A percentile compares a stretch with the other conserved stretches of the same genome.
These are phyloP conservation scores for Botrytis elliptica DNA, from an alignment of 2,329 filamentous ascomycete species.

Conservation along the genomic window DNA sequence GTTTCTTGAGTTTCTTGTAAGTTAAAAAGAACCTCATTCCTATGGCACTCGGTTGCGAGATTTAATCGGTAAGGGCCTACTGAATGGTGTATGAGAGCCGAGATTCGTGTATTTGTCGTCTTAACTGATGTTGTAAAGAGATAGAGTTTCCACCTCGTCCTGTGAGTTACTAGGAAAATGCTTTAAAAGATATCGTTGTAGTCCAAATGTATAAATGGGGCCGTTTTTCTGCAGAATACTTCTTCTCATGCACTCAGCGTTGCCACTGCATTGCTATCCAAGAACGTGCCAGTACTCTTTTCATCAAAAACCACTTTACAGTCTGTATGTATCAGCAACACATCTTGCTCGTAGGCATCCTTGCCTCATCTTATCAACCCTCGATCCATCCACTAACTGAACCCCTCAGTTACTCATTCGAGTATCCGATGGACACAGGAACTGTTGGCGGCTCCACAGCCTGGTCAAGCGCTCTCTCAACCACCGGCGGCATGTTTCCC, in stretches of 20 bases:
- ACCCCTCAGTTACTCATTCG: neutral
- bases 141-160: accelerated
- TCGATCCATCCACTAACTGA: neutral
- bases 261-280: neutral
- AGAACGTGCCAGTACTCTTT: neutral
- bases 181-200: neutral
- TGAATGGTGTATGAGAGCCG: neutral
- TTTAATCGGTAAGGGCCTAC: neutral
- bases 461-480: neutral
- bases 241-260: neutral
- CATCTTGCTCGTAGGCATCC: neutral
- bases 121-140: neutral
- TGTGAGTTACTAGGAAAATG: neutral
- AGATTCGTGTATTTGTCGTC: neutral
- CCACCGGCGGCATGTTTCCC: neutral
- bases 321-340: neutral
- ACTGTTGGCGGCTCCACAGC: neutral
- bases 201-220: neutral
- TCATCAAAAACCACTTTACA: neutral
- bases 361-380: neutral
- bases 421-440: neutral
- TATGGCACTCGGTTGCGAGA: neutral
- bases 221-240: too few species aligned
- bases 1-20: neutral
- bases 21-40: neutral